Percentiles rank a stretch among this genome's conserved stretches.
phyloP scores from a whole-genome alignment of 768 basidiomycete species.

The Sutorius australiensis region DNA sequence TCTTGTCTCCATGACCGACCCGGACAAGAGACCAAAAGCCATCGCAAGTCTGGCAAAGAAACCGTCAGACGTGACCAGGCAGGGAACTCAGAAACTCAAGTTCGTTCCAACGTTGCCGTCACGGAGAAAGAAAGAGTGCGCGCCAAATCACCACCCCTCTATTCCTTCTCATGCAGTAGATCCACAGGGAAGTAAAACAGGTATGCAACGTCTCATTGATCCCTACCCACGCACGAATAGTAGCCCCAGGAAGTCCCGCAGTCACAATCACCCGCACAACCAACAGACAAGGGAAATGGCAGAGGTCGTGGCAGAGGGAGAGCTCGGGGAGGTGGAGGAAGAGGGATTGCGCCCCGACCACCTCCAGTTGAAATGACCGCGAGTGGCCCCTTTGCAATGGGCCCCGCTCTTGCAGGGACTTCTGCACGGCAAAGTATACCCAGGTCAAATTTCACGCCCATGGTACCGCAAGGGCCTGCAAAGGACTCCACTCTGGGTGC shows the following conservation, averaged over 20 bases:
- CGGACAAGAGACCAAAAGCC: slow-evolving; percentile 45
- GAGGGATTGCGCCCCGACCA: slow-evolving; percentile 41
- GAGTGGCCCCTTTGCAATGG: slow-evolving; percentile 85
- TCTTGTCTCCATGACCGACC: not conserved
- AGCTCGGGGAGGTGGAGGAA: slow-evolving; percentile 53
- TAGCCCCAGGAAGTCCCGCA: slow-evolving; percentile 46
- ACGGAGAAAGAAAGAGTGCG: slow-evolving; percentile 79
- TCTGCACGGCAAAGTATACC: slow-evolving; percentile 47
- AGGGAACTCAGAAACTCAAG: slow-evolving; percentile 73
- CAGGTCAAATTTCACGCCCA: slow-evolving; percentile 55
- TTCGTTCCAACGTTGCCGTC: slow-evolving; percentile 74
- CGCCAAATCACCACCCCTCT: slow-evolving; percentile 13
- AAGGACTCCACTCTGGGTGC: slow-evolving; percentile 42
- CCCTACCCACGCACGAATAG: slow-evolving; percentile 1
- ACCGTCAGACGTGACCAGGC: slow-evolving; percentile 65
- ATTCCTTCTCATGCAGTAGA: slow-evolving; percentile 14
- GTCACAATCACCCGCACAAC: slow-evolving; percentile 29
- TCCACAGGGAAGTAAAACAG: slow-evolving; percentile 58
- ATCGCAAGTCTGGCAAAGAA: slow-evolving; percentile 75
- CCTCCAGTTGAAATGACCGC: slow-evolving; percentile 72
- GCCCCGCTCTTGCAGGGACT: slow-evolving; percentile 65
- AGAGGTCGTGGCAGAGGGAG: slow-evolving; percentile 46
- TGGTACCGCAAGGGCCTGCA: slow-evolving; percentile 38
- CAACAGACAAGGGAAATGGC: slow-evolving; percentile 41
- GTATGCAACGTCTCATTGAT: slow-evolving; percentile 36